Conservation (phyloP, 148 eudicot species). For the Cornus controversa region DNA sequence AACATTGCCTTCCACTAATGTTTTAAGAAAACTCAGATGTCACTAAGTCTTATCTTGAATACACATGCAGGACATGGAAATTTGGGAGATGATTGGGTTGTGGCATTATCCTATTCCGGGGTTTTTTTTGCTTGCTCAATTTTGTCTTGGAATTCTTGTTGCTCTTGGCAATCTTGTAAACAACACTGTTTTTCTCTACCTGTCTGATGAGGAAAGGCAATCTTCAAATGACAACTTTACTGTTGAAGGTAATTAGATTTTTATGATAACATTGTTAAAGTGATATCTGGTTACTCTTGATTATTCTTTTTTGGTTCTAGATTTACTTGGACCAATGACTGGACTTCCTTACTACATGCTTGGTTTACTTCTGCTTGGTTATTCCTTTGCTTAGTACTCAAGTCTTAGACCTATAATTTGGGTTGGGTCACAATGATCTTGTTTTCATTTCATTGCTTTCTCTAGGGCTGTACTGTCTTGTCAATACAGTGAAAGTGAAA, state of each 20-base stretch:
- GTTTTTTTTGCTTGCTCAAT: constrained; percentile 85
- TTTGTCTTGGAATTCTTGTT: constrained; percentile 84
- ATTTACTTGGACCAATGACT: too few relatives aligned
- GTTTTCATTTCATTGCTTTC: background rate
- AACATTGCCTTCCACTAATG: background rate
- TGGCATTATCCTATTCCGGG: constrained; percentile 98
- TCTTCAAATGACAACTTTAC: constrained; percentile 50
- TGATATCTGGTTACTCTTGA: too few relatives aligned
- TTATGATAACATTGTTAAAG: too few relatives aligned
- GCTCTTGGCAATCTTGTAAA: constrained; percentile 97
- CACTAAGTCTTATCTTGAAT: constrained; percentile 13
- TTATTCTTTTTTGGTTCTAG: too few relatives aligned
- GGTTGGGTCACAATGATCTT: background rate
- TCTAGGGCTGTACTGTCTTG: background rate
- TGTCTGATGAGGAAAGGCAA: constrained; percentile 58
- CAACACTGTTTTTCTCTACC: constrained; percentile 81
- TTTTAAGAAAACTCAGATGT: background rate
- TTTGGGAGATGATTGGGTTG: constrained; percentile 96
- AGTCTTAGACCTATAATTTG: background rate
- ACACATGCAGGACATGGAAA: constrained; percentile 71
- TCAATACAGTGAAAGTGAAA: background rate
- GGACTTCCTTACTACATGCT: too few relatives aligned
- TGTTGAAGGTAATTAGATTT: constrained; percentile 57
- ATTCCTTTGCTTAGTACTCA: too few relatives aligned
- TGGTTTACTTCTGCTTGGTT: background rate